These are phyloP conservation scores for Gossypium herbaceum DNA, from an alignment of 345 rosid genomes.

Conservation along the genomic window DNA sequence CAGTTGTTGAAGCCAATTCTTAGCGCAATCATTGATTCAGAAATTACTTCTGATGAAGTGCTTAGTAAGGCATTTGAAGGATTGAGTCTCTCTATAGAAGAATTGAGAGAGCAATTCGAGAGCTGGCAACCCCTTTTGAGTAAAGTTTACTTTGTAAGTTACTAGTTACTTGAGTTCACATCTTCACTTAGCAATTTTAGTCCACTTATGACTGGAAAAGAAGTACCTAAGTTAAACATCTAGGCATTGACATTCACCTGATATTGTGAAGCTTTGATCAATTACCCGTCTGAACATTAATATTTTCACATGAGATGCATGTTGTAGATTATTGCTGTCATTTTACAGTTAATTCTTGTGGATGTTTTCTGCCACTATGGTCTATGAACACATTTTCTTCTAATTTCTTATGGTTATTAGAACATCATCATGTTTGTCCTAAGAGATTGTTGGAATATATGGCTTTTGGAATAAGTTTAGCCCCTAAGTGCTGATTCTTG, in stretches of 20 bases:
- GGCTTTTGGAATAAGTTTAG: background rate
- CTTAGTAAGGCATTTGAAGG: slow-evolving; percentile 58
- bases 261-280: background rate
- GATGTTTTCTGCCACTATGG: background rate
- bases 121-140: slow-evolving; percentile 76
- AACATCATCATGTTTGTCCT: background rate
- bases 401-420: background rate
- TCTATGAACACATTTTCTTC: background rate
- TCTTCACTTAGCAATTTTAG: slow-evolving; percentile 2
- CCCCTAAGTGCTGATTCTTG: background rate
- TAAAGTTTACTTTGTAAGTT: slow-evolving; percentile 82
- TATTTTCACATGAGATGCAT: background rate
- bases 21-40: slow-evolving; percentile 49
- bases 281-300: background rate
- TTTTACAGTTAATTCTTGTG: background rate
- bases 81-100: slow-evolving; percentile 63
- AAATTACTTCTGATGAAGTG: slow-evolving; percentile 53
- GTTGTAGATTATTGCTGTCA: background rate
- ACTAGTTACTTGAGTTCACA: background rate
- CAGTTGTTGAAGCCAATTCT: slow-evolving; percentile 76
- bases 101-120: slow-evolving; percentile 57
- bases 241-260: background rate
- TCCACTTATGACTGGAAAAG: background rate
- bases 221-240: slow-evolving; percentile 3
- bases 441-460: background rate